Conservation (phyloP, 2,329 filamentous ascomycete species). For the Aureobasidium zeae region DNA sequence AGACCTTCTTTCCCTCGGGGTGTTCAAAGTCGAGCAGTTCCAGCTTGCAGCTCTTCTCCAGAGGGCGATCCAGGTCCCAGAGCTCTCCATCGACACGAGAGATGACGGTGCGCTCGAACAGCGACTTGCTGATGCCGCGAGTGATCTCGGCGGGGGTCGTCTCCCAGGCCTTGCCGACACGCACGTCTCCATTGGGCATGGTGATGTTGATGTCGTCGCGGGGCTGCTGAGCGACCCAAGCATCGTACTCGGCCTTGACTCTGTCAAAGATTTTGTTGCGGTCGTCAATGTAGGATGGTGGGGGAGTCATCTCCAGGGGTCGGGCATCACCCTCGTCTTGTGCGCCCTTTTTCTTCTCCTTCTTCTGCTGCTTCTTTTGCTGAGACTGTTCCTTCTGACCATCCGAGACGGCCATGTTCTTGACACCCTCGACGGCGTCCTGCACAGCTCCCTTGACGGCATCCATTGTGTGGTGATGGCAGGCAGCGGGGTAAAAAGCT, state of each 20-base stretch:
- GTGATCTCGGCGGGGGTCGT: slow-evolving; percentile 76
- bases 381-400: slow-evolving; percentile 20
- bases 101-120: slow-evolving; percentile 78
- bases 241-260: slow-evolving; percentile 74
- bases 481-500: slow-evolving; percentile 11
- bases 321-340: slow-evolving; percentile 30
- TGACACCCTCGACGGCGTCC: slow-evolving; percentile 47
- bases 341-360: slow-evolving; percentile 43
- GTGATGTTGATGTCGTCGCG: slow-evolving; percentile 66
- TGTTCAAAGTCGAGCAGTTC: slow-evolving; percentile 77
- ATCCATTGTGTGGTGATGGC: slow-evolving; percentile 14
- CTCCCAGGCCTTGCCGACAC: slow-evolving; percentile 76
- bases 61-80: slow-evolving; percentile 85
- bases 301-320: slow-evolving; percentile 40
- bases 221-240: slow-evolving; percentile 61
- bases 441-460: slow-evolving; percentile 16
- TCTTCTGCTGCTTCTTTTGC: slow-evolving; percentile 33
- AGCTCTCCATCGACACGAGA: slow-evolving; percentile 74
- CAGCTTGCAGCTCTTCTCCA: slow-evolving; percentile 80
- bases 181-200: slow-evolving; percentile 60
- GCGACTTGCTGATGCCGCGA: slow-evolving; percentile 72
- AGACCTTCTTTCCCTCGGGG: slow-evolving; percentile 75
- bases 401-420: slow-evolving; percentile 46
- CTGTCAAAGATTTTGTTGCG: slow-evolving; percentile 81
- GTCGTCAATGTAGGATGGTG: slow-evolving; percentile 71